phyloP scores from a whole-genome alignment of 768 basidiomycete genomes.

The Termitomyces sp. region DNA sequence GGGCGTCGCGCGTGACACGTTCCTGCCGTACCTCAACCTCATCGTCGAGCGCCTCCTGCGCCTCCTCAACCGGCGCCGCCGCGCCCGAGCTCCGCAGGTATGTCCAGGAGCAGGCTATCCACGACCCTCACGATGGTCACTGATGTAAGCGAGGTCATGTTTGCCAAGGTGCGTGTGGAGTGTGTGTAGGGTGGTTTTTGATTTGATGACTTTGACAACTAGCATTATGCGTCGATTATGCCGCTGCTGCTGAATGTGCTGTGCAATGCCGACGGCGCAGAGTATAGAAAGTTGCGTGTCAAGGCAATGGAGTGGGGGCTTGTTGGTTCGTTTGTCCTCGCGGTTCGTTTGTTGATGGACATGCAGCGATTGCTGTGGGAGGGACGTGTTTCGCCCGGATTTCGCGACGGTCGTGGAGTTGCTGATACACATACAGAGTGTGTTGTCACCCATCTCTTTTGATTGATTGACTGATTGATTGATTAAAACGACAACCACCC shows the following conservation, averaged over 20 bases:
- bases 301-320: conserved; percentile 91
- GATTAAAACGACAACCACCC: too few relatives aligned
- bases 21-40: conserved; percentile 72
- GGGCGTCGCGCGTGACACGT: conserved; percentile 68
- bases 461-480: too few relatives aligned
- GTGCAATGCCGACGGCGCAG: conserved; percentile 58
- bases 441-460: conserved; percentile 13
- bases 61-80: conserved; percentile 38
- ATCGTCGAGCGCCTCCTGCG: conserved; percentile 59
- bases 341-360: too few relatives aligned
- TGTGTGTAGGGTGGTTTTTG: not conserved
- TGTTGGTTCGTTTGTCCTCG: conserved; percentile 48
- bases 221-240: conserved; percentile 81
- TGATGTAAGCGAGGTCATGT: conserved; percentile 74
- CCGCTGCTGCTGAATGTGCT: conserved; percentile 74
- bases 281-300: conserved; percentile 62
- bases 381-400: conserved; percentile 73
- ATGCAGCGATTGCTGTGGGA: conserved; percentile 75
- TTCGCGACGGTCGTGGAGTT: conserved; percentile 65
- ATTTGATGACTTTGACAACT: not conserved
- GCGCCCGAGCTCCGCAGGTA: conserved; percentile 40
- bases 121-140: conserved; percentile 89
- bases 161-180: conserved; percentile 50
- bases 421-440: conserved; percentile 75
- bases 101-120: conserved; percentile 81